A percentile compares a stretch with the other conserved stretches of the same genome.
These are phyloP conservation scores for Penicillium chermesinum DNA, from an alignment of 495 filamentous ascomycete species.

Conservation along the genomic window DNA sequence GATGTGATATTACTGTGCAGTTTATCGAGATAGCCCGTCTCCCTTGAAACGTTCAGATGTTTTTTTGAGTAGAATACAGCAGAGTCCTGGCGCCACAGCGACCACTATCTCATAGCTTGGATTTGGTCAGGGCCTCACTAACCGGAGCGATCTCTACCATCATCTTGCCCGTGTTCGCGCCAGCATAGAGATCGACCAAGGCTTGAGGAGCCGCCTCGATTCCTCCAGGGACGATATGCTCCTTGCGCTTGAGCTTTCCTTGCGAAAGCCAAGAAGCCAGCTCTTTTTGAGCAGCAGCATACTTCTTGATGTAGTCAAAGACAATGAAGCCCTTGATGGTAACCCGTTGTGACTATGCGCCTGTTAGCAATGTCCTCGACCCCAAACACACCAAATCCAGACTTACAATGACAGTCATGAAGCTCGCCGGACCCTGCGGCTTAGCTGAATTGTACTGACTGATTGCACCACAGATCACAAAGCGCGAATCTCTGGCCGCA, in stretches of 20 bases:
- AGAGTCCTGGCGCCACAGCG: neutral
- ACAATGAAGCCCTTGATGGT: constrained; percentile 55
- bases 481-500: constrained; percentile 42
- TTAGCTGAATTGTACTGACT: constrained; percentile 48
- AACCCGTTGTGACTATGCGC: constrained; percentile 40
- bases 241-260: constrained; percentile 53
- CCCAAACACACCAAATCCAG: neutral
- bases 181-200: constrained; percentile 46
- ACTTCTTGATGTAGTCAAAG: constrained; percentile 47
- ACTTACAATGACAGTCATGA: constrained; percentile 48
- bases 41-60: no score
- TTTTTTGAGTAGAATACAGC: neutral
- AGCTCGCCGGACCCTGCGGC: constrained; percentile 42
- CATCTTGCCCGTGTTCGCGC: constrained; percentile 50
- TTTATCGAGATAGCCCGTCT: neutral
- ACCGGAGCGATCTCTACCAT: constrained; percentile 43
- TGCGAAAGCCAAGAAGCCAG: constrained; percentile 46
- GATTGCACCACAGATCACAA: constrained; percentile 53
- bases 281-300: constrained; percentile 39
- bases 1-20: no score
- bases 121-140: constrained; percentile 26
- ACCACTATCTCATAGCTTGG: constrained; percentile 26
- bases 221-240: constrained; percentile 49
- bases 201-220: constrained; percentile 46
- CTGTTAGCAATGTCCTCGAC: constrained; percentile 16